Evolutionary conservation across 192 early-diverging fungal genomes (phyloP), one percentile per base, ranked within the genome.

Genomic region (Dissophora ornata): DNA sequence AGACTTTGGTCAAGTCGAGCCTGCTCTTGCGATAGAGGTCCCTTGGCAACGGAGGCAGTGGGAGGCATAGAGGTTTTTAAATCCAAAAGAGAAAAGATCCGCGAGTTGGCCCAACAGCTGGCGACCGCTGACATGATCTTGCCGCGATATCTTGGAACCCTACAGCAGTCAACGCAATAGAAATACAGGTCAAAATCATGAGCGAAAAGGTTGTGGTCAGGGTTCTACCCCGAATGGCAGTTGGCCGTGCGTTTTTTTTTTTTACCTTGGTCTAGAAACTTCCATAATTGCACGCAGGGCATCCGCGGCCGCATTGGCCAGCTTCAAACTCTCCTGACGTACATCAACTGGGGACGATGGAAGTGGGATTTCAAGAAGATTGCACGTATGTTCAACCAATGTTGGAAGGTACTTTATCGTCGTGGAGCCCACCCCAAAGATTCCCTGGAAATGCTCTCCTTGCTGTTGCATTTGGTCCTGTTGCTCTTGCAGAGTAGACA

Each of bases 71-170:
- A n/a, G n/a, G n/a, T n/a, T n/a, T n/a, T n/a, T n/a, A n/a, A n/a
- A n/a, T n/a, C n/a, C n/a, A n/a, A n/a, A n/a, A n/a, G n/a, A n/a
- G n/a, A n/a, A 30, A 56, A 67, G 36, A 62, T 57, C 19, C 73
- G 44, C 9, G 73, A 77, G 53, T 77, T 77, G n/a, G 73, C 73
- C 73, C 73, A 77, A 29, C 73, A 67, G n/a, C 42, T 67, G 18
- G 64, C 58, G 21, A 77, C 42, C 3, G 58, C 33, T 1, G 73
- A 50, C 47, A 77, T 16, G 15, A 77, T 59, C 58, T 61, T 53
- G 16, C 73, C 73, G 15, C 73, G 58, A 46, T 62, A 51, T 15
- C 73, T 25, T 12, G 64, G 53, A 25, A 67, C 41, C 16, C 73
- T 67, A 51, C 10, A 10, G 28, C 19, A 21, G 8, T 28, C 28